These are phyloP conservation scores for Stephania cephalantha DNA, from an alignment of 164 flowering plant species.

Conservation along the genomic window DNA sequence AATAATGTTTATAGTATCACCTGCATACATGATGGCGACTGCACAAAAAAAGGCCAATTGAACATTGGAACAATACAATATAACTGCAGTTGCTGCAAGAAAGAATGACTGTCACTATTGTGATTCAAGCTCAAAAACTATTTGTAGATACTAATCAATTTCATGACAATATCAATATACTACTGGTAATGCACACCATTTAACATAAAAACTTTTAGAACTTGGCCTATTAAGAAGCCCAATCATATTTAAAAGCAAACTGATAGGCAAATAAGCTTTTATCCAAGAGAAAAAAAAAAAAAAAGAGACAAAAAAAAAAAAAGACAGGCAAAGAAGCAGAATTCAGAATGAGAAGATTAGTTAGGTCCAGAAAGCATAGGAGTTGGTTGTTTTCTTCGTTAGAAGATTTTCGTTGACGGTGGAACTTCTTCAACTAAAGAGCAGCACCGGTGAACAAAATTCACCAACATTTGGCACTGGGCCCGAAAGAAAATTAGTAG, in stretches of 20 bases:
- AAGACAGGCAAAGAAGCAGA: background rate
- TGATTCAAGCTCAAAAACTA: background rate
- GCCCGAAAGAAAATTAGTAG: too few species aligned
- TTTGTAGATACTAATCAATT: too few species aligned
- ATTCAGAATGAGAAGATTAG: background rate
- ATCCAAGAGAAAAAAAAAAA: too few species aligned
- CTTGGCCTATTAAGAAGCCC: background rate
- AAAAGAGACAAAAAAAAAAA: background rate
- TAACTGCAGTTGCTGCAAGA: conserved; percentile 59
- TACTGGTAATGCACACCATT: background rate
- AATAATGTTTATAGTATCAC: conserved; percentile 21
- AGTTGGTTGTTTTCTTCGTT: too few species aligned
- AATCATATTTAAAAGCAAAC: background rate
- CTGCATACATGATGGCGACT: conserved; percentile 56
- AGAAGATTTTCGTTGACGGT: too few species aligned
- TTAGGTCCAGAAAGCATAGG: background rate
- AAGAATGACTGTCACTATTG: background rate
- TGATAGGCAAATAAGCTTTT: background rate
- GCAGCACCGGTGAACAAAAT: too few species aligned
- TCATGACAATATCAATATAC: too few species aligned
- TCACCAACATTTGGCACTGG: too few species aligned
- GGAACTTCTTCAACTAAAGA: too few species aligned
- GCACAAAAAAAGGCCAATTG: conserved; percentile 71
- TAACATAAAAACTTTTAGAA: background rate
- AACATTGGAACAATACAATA: conserved; percentile 53